These are phyloP conservation scores for Phytomonas sp. DNA, from an alignment of 208 protist species.

Conservation along the genomic window DNA sequence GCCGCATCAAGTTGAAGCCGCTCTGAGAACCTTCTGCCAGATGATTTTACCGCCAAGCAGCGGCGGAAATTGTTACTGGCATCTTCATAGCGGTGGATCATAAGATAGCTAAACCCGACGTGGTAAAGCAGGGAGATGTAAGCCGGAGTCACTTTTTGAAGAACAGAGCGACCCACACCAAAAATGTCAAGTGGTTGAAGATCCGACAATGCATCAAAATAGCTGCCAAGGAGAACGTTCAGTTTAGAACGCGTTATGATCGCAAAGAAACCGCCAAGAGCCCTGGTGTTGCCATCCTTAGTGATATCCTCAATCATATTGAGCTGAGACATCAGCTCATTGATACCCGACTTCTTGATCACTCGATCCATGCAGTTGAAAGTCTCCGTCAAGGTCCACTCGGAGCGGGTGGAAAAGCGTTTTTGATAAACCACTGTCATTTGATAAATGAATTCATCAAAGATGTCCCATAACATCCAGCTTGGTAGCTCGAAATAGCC, in stretches of 20 bases:
- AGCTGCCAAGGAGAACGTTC: slow-evolving; percentile 80
- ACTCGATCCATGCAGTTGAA: slow-evolving; percentile 49
- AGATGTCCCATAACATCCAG: slow-evolving; percentile 86
- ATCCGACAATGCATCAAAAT: slow-evolving; percentile 64
- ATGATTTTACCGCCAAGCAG: slow-evolving; percentile 56
- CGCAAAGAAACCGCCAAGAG: slow-evolving; percentile 78
- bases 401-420: slow-evolving; percentile 38
- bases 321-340: slow-evolving; percentile 33
- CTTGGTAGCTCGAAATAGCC: slow-evolving; percentile 60
- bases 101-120: slow-evolving; percentile 88
- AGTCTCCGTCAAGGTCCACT: slow-evolving; percentile 68
- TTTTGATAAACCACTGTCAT: slow-evolving; percentile 87
- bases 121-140: slow-evolving; percentile 78
- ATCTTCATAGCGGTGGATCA: slow-evolving; percentile 87
- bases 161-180: slow-evolving; percentile 46
- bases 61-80: slow-evolving; percentile 73
- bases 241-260: slow-evolving; percentile 72
- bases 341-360: slow-evolving; percentile 44
- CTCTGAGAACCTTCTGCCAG: slow-evolving; percentile 73
- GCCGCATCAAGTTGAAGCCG: slow-evolving; percentile 73
- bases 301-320: slow-evolving; percentile 29
- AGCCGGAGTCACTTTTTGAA: slow-evolving; percentile 57
- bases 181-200: slow-evolving; percentile 70
- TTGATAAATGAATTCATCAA: slow-evolving; percentile 87
- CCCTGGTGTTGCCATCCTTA: slow-evolving; percentile 21